A percentile compares a stretch with the other conserved stretches of the same genome.
phyloP scores from a whole-genome alignment of 2,329 filamentous ascomycete genomes.

The Colletotrichum chlorophyti region DNA sequence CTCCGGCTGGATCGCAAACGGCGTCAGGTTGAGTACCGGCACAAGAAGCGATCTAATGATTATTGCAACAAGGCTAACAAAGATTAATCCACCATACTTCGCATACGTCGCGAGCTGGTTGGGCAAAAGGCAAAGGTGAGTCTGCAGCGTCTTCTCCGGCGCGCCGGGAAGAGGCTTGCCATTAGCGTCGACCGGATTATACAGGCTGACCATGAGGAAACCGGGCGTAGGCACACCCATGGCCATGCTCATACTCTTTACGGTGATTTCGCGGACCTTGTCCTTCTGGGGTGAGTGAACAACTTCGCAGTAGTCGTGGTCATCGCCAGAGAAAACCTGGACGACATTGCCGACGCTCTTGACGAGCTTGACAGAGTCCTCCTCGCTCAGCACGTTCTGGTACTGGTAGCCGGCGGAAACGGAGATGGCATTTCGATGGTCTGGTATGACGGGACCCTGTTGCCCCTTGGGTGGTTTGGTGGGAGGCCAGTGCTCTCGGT shows the following conservation, averaged over 20 bases:
- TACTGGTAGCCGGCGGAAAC: conserved; percentile 90
- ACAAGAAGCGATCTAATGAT: conserved; percentile 63
- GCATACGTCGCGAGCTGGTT: conserved; percentile 87
- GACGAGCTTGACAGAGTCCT: conserved; percentile 78
- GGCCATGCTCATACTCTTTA: conserved; percentile 94
- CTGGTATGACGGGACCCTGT: conserved; percentile 57
- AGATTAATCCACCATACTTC: conserved; percentile 72
- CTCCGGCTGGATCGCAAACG: conserved; percentile 58
- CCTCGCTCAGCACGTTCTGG: conserved; percentile 86
- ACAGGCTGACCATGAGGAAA: conserved; percentile 87
- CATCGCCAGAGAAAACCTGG: conserved; percentile 92
- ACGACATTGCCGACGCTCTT: conserved; percentile 81
- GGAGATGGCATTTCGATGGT: conserved; percentile 79
- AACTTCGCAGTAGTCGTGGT: conserved; percentile 97
- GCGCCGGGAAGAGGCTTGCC: conserved; percentile 54
- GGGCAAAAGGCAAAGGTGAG: conserved; percentile 87
- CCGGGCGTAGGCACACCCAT: conserved; percentile 93
- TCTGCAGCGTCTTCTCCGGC: conserved; percentile 73
- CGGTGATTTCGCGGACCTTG: conserved; percentile 82
- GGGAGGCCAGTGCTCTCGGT: conserved; percentile 84
- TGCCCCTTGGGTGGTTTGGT: conserved; percentile 67
- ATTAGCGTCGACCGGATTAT: conserved; percentile 81
- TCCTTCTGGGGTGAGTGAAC: conserved; percentile 74
- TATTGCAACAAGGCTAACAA: conserved; percentile 57
- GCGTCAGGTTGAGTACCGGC: conserved; percentile 58